Evolutionary conservation across 176 grass and related monocot species (phyloP).

Genomic region (Musa itinerans): DNA sequence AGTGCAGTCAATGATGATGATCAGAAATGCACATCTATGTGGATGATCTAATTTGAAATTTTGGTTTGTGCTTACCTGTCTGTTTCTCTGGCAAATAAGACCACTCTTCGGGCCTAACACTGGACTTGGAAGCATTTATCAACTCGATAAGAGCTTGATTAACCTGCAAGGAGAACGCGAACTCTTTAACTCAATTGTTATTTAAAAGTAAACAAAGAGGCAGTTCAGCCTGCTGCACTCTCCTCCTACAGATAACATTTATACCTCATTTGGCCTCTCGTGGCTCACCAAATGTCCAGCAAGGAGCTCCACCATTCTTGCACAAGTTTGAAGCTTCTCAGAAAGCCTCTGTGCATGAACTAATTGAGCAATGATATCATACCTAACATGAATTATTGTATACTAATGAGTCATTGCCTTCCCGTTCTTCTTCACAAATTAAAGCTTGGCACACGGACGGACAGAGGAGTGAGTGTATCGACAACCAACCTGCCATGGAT

Average conservation of each 20-base stretch:
- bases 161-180: conserved; percentile 28
- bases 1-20: not conserved
- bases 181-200: not conserved
- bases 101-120: conserved; percentile 44
- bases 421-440: not conserved
- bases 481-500: conserved; percentile 62
- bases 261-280: conserved; percentile 61
- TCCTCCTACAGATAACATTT: not conserved
- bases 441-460: not conserved
- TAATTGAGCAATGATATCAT: conserved; percentile 70
- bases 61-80: conserved; percentile 19
- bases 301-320: conserved; percentile 62
- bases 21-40: too few species aligned
- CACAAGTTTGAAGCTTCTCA: conserved; percentile 51
- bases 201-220: too few species aligned
- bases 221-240: too few species aligned
- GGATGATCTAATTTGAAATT: not conserved
- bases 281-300: conserved; percentile 63
- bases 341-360: conserved; percentile 50
- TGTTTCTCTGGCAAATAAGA: conserved; percentile 30
- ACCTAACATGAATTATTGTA: conserved; percentile 16
- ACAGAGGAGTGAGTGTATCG: not conserved
- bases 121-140: conserved; percentile 62
- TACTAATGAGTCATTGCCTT: not conserved
- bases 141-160: conserved; percentile 57